These are phyloP conservation scores for Exophiala viscosa DNA, from an alignment of 2,329 filamentous ascomycete genomes.

Conservation along the genomic window DNA sequence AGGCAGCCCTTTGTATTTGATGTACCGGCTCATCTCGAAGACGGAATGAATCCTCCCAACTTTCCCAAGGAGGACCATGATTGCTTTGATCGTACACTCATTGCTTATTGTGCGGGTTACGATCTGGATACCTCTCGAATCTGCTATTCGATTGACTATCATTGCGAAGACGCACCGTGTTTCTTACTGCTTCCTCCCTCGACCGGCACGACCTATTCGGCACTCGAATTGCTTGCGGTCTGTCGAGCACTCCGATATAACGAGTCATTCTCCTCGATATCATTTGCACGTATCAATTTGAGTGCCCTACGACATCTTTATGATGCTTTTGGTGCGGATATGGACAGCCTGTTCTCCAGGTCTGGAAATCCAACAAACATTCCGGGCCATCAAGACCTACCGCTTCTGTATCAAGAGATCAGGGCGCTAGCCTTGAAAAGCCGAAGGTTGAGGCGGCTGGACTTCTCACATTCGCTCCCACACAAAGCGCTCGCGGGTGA, in stretches of 20 bases:
- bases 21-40: constrained; percentile 55
- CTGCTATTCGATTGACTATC: constrained; percentile 58
- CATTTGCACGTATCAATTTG: constrained; percentile 62
- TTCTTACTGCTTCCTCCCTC: constrained; percentile 61
- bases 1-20: constrained; percentile 60
- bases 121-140: constrained; percentile 65
- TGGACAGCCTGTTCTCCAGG: constrained; percentile 59
- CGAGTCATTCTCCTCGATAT: constrained; percentile 64
- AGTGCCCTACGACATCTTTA: constrained; percentile 60
- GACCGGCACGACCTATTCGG: constrained; percentile 51
- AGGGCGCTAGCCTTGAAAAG: constrained; percentile 65
- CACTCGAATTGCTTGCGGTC: constrained; percentile 65
- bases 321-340: constrained; percentile 59
- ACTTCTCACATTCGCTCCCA: constrained; percentile 56
- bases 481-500: constrained; percentile 6
- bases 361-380: constrained; percentile 54
- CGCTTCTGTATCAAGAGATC: constrained; percentile 64
- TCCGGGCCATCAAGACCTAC: constrained; percentile 53
- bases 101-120: constrained; percentile 67
- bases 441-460: constrained; percentile 58
- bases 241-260: constrained; percentile 68
- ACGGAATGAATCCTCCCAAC: constrained; percentile 47
- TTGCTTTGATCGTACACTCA: constrained; percentile 63
- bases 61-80: constrained; percentile 54
- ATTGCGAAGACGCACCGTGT: constrained; percentile 63